Conservation (phyloP, 441 rosid genomes). For the Geranium incanum region DNA sequence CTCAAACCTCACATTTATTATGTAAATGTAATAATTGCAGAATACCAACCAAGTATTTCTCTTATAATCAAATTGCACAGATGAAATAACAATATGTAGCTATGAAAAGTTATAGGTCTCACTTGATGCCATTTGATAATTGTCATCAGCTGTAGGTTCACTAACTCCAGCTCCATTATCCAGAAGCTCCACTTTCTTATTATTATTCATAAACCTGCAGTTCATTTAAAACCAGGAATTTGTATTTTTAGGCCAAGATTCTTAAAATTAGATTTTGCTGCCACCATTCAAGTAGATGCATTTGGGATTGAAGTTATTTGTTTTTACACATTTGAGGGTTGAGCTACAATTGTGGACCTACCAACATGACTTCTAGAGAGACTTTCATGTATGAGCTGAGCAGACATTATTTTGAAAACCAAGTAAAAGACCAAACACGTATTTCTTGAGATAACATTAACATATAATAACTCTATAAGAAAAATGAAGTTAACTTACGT, state of each 20-base stretch:
- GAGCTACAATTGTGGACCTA: neutral
- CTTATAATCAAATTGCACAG: neutral
- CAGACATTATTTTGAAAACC: neutral
- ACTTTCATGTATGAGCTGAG: constrained; percentile 10
- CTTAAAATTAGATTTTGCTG: constrained; percentile 10
- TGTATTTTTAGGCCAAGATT: constrained; percentile 13
- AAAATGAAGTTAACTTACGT: constrained; percentile 48
- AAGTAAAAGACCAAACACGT: constrained; percentile 4
- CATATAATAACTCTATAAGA: neutral
- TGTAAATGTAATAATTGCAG: neutral
- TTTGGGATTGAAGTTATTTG: neutral
- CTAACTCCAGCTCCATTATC: constrained; percentile 91
- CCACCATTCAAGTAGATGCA: neutral
- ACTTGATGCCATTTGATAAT: constrained; percentile 87
- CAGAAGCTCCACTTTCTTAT: constrained; percentile 86
- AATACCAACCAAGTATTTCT: neutral
- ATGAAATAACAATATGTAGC: neutral
- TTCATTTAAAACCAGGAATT: constrained; percentile 16
- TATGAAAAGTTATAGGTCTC: constrained; percentile 19
- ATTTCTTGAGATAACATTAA: neutral
- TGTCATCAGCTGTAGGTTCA: constrained; percentile 77
- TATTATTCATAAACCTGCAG: constrained; percentile 75
- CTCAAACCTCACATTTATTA: neutral
- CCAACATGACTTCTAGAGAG: neutral
- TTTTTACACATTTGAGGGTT: neutral